Evolutionary conservation across 305 asterid species (phyloP).

Genomic region (Striga hermonthica): DNA sequence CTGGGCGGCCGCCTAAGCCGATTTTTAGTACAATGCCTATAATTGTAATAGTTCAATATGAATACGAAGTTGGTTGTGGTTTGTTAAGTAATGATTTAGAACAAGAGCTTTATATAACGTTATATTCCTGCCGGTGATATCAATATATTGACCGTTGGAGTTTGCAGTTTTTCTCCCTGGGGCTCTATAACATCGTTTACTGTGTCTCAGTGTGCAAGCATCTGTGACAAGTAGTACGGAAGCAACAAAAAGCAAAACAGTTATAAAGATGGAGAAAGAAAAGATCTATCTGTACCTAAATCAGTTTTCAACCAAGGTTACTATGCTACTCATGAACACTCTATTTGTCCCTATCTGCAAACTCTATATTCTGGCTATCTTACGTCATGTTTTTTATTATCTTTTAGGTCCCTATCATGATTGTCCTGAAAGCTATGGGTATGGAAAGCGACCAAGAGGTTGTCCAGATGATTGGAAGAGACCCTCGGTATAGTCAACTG

Average conservation of each 20-base stretch:
- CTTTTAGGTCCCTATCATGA: constrained; percentile 86
- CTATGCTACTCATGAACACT: constrained; percentile 22
- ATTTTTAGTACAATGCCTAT: too few species aligned
- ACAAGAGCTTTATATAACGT: constrained; percentile 7
- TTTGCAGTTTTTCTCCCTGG: neutral
- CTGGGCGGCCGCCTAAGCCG: too few species aligned
- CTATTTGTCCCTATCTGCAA: constrained; percentile 12
- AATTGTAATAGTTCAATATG: too few species aligned
- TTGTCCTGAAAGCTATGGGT: constrained; percentile 93
- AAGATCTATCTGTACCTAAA: constrained; percentile 71
- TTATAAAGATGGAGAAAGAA: constrained; percentile 86
- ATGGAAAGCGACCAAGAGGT: constrained; percentile 98
- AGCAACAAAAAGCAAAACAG: constrained; percentile 69
- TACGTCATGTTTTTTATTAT: constrained; percentile 13
- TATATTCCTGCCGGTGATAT: constrained; percentile 22
- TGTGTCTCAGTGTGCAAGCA: constrained; percentile 79
- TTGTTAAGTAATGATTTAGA: too few species aligned
- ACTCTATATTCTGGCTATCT: constrained; percentile 10
- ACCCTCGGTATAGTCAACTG: constrained; percentile 80
- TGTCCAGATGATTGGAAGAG: constrained; percentile 98
- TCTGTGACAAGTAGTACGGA: constrained; percentile 89
- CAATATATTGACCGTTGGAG: constrained; percentile 1
- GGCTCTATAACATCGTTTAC: constrained; percentile 19
- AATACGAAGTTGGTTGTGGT: too few species aligned
- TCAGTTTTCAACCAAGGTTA: constrained; percentile 70